Percentiles rank a stretch among this genome's conserved stretches.
Evolutionary conservation across 2,329 filamentous ascomycete species (phyloP).

Genomic region (Magnaporthiopsis incrustans): DNA sequence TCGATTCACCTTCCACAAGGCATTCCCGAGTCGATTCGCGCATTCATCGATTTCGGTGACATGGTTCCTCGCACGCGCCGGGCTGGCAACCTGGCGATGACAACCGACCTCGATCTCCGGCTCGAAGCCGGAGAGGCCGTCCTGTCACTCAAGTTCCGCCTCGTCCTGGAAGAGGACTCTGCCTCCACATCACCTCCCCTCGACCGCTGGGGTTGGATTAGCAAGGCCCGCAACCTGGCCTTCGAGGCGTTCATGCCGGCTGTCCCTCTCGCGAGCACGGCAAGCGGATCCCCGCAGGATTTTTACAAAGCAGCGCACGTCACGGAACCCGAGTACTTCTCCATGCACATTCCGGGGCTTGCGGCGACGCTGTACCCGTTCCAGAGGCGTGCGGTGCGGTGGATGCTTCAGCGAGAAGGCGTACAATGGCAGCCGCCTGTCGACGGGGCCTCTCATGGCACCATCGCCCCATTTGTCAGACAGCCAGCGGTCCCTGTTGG

Average conservation of each 20-base stretch:
- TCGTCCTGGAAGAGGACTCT: background rate
- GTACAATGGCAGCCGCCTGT: conserved; percentile 34
- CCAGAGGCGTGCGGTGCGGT: conserved; percentile 61
- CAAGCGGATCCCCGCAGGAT: conserved; percentile 36
- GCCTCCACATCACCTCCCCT: background rate
- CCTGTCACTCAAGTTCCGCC: conserved; percentile 1
- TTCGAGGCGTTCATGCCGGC: background rate
- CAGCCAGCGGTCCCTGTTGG: conserved; percentile 27
- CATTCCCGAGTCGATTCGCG: background rate
- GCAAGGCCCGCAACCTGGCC: background rate
- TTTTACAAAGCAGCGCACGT: conserved; percentile 66
- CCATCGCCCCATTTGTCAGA: conserved; percentile 18
- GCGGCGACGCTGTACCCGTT: conserved; percentile 58
- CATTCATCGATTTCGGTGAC: background rate
- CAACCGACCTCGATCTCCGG: background rate
- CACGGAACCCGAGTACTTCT: conserved; percentile 37
- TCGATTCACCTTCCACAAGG: conserved; percentile 1
- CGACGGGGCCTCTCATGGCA: conserved; percentile 10
- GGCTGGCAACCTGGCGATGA: background rate
- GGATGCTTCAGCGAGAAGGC: conserved; percentile 62
- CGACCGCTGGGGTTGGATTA: conserved; percentile 3
- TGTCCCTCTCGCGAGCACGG: conserved; percentile 1
- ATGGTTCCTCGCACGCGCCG: conserved; percentile 13
- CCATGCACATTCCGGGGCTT: conserved; percentile 34
- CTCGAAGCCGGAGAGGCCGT: background rate